Conservation (phyloP, 2,329 filamentous ascomycete genomes). For the Hyphodiscus sp. region DNA sequence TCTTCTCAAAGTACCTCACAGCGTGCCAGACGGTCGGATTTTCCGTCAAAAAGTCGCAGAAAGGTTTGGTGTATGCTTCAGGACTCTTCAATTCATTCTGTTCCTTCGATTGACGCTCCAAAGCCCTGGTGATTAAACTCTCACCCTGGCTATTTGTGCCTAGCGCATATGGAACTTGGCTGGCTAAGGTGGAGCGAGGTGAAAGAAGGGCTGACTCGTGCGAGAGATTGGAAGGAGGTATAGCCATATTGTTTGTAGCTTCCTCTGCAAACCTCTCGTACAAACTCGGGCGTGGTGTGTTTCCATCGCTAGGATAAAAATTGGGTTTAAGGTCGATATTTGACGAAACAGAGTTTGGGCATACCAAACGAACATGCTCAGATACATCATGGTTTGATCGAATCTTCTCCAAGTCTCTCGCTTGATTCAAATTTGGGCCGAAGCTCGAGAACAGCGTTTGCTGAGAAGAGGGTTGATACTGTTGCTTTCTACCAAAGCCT, state of each 20-base stretch:
- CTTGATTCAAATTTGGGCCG: neutral
- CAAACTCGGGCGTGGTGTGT: neutral
- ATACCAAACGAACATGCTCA: neutral
- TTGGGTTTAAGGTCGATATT: neutral
- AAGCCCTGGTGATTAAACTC: slow-evolving; percentile 10
- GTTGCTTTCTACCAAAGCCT: too few relatives aligned
- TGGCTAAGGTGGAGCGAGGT: too few relatives aligned
- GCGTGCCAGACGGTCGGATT: slow-evolving; percentile 94
- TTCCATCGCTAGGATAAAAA: too few relatives aligned
- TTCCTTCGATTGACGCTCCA: neutral
- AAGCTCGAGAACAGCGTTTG: neutral
- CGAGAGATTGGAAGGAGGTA: too few relatives aligned
- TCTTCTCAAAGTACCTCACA: slow-evolving; percentile 69
- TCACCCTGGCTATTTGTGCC: neutral
- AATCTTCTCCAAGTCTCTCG: neutral
- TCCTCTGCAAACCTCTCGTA: neutral
- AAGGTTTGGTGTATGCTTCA: slow-evolving; percentile 72
- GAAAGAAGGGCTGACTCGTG: too few relatives aligned
- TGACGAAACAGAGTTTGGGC: neutral
- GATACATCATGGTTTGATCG: neutral
- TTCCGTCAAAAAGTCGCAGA: slow-evolving; percentile 77
- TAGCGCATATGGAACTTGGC: neutral
- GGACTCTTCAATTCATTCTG: slow-evolving; percentile 31
- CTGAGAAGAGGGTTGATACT: too few relatives aligned
- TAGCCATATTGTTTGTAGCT: neutral